Evolutionary conservation across 2,329 filamentous ascomycete genomes (phyloP), one percentile per base, ranked within the genome.

Genomic region (Pseudogymnoascus sp.): DNA sequence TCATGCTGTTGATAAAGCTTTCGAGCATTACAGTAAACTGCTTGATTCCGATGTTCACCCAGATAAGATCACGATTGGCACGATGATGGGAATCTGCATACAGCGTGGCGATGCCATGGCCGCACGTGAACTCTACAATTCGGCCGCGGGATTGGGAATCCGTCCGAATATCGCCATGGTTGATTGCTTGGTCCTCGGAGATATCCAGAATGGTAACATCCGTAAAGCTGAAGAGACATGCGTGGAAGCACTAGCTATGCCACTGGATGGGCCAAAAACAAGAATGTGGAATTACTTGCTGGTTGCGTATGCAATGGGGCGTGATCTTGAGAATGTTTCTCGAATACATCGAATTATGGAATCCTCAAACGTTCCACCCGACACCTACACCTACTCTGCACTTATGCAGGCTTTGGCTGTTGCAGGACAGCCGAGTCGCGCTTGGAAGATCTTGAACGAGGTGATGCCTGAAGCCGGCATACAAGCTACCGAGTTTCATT

Each of bases 271-370:
- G 1, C 77, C 80, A 1, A 77, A 81, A 21, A 86, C 86, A 2
- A 77, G 80, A 33, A 83, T 91, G 70, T 97, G 90, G 90, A 96
- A 97, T 70, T 80, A 84, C 61, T 75, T 97, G 33, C 77, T 97
- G 4, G 80, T 82, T 62, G 83, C 88, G 64, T 82, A 91, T 72
- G 90, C 89, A 6, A 76, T 83, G 62, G 80, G 82, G 6, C 82
- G 87, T 62, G 81, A 88, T 64, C 69, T 86, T 29, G 71, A 77
- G 21, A 78, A 77, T n/a, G 78, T 82, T 14, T 78, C 81, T 66
- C 76, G 78, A 61, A 72, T 84, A 2, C 82, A 85, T 66, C 73
- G 75, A 31, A 76, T 77, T 61, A 88, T 89, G 83, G 73, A 79
- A 55, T 70, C 76, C 4, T 72, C 77, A 41, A 73, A 77, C 0